Base-by-base conservation (phyloP, 2,329 filamentous ascomycete genomes). In the Cordyceps cicadae region DNA sequence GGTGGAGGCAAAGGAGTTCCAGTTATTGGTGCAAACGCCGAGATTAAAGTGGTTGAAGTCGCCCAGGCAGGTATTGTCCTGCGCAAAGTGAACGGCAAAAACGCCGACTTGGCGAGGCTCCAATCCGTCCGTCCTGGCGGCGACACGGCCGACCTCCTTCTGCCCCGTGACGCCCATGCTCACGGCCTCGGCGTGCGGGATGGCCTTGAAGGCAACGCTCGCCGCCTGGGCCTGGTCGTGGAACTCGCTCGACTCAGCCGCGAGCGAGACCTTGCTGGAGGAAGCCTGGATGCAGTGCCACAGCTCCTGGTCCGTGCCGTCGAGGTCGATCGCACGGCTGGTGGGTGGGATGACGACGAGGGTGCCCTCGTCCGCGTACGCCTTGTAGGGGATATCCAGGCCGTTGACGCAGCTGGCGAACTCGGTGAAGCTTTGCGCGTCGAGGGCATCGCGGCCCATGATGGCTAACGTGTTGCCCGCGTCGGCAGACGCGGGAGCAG, bases 221-320 rank as follows among this genome's bases (percentile, higher is more conserved):
- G 43, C 45, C 17, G 50, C 55, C 14, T 58, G 55, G 19, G 55
- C 32, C 37, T 11, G 29, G 14, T 58, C 55, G 34, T 50, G 32
- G 55, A 58, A 58, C 2, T 58, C 55, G 45, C 45, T 58, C 17
- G 55, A 58, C 19, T 58, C 55, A 49, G 24, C 26, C 29, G 55
- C 55, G 37, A 58, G 45, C n/a, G 55, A 58, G 15, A 58, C 8
- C n/a, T 26, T 58, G 55, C 14, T 15, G 17, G 45, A 49, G n/a
- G 55, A 58, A 32, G 55, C 39, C 8, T 58, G n/a, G 17, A 58
- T 58, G 14, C 55, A 58, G 11, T 41, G 26, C 55, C 55, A 58
- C 32, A 58, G 43, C 55, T 49, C 19, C 34, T 49, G 29, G 45
- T 58, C 55, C 29, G 34, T 21, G 19, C 11, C 12, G 19, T 58